Evolutionary conservation across 2,329 filamentous ascomycete species (phyloP).

Genomic region (Trichoderma asperellum): DNA sequence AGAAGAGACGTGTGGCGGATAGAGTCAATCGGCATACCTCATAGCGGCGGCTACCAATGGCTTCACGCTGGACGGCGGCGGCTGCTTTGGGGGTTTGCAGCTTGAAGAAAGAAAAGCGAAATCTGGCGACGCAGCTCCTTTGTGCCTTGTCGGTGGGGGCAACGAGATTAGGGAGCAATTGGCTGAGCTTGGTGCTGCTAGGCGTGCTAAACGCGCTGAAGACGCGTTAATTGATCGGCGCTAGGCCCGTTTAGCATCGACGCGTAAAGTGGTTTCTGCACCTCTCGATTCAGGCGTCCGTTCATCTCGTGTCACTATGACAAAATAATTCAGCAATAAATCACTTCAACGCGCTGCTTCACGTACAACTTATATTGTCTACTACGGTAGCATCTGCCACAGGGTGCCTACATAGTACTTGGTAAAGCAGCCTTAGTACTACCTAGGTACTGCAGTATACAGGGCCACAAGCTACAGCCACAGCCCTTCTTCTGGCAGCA

Average conservation of each 20-base stretch:
- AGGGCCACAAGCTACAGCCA: background rate
- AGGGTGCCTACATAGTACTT: background rate
- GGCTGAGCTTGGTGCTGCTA: conserved; percentile 33
- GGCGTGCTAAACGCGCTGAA: conserved; percentile 34
- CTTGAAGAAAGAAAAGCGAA: conserved; percentile 18
- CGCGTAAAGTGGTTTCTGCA: conserved; percentile 45
- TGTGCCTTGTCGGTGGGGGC: conserved; percentile 29
- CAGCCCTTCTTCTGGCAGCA: background rate
- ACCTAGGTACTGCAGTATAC: too few species aligned
- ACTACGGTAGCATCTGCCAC: background rate
- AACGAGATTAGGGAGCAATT: conserved; percentile 32
- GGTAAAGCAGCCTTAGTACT: background rate
- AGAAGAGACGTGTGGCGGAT: conserved; percentile 1
- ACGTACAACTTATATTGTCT: conserved; percentile 12
- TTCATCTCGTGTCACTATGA: background rate
- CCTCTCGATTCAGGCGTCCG: background rate
- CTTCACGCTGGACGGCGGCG: background rate
- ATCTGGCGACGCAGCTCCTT: conserved; percentile 27
- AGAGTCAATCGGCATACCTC: conserved; percentile 32
- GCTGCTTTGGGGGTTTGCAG: background rate
- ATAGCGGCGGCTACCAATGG: conserved; percentile 28
- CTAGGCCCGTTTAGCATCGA: conserved; percentile 38
- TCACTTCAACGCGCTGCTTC: accelerated
- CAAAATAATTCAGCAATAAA: background rate
- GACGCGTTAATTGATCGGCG: conserved; percentile 51